Evolutionary conservation across 1,139 yeast genomes (phyloP).

Genomic region (Zygosaccharomyces pseudobailii): DNA sequence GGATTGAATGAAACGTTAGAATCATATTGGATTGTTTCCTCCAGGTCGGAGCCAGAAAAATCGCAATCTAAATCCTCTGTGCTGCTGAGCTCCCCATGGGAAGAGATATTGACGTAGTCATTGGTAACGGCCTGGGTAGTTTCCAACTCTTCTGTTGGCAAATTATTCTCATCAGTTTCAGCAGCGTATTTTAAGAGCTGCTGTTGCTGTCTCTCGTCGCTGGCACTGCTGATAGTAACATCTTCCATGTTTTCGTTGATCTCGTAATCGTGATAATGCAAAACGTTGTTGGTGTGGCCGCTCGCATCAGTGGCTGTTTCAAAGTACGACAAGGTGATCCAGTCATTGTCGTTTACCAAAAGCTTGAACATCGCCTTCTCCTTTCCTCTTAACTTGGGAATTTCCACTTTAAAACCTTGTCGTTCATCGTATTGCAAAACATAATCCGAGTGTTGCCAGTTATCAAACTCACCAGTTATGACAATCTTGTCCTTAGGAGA

Average conservation of each 20-base stretch:
- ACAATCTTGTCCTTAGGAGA: slow-evolving; percentile 19
- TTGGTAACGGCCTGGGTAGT: slow-evolving; percentile 11
- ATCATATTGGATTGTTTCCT: slow-evolving; percentile 12
- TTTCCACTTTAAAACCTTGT: slow-evolving; percentile 15
- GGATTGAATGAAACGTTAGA: slow-evolving; percentile 5
- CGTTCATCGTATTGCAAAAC: slow-evolving; percentile 13
- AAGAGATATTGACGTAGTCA: slow-evolving; percentile 25
- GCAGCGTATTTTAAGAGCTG: slow-evolving; percentile 10
- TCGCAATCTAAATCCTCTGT: slow-evolving; percentile 23
- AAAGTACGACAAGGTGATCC: slow-evolving; percentile 23
- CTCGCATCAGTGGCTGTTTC: slow-evolving; percentile 17
- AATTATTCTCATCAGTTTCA: slow-evolving; percentile 3
- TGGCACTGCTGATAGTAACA: slow-evolving; percentile 14
- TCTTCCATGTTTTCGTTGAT: slow-evolving; percentile 17
- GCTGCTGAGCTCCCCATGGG: slow-evolving; percentile 25
- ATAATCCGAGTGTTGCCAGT: slow-evolving; percentile 22
- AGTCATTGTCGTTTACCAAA: slow-evolving; percentile 20
- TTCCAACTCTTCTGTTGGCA: slow-evolving; percentile 6
- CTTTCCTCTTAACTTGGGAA: slow-evolving; percentile 16
- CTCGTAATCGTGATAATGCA: slow-evolving; percentile 14
- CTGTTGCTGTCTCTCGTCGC: slow-evolving; percentile 11
- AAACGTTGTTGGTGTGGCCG: slow-evolving; percentile 21
- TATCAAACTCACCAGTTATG: slow-evolving; percentile 25
- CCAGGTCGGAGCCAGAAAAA: slow-evolving; percentile 8
- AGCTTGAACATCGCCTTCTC: slow-evolving; percentile 22